A percentile compares a stretch with the other conserved stretches of the same genome.
Conservation (phyloP, 2,329 filamentous ascomycete species). For the Nothomitra cinnamomea region DNA sequence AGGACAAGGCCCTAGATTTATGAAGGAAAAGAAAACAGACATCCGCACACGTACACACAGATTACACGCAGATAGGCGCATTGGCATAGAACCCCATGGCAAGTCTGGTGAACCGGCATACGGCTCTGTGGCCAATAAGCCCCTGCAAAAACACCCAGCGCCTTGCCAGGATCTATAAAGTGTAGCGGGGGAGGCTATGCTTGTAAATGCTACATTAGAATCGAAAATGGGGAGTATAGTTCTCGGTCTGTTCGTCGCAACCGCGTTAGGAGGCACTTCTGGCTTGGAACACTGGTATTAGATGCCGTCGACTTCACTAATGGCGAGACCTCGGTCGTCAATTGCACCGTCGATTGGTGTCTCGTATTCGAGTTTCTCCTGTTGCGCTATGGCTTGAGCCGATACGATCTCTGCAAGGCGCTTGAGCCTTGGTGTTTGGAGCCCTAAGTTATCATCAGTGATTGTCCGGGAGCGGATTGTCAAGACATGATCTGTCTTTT, state of each 20-base stretch:
- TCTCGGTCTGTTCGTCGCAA: background rate
- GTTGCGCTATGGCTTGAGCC: constrained; percentile 87
- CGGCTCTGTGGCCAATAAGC: background rate
- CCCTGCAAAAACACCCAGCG: too few relatives aligned
- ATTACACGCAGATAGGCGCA: background rate
- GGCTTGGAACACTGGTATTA: background rate
- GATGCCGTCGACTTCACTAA: constrained; percentile 30
- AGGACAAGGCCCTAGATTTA: constrained; percentile 2
- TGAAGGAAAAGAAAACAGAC: background rate
- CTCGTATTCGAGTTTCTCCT: constrained; percentile 58
- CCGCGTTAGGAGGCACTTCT: background rate
- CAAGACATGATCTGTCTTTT: background rate
- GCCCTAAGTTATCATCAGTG: constrained; percentile 39
- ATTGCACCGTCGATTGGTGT: constrained; percentile 25
- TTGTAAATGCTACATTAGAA: background rate
- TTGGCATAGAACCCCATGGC: background rate
- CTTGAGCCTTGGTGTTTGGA: constrained; percentile 90
- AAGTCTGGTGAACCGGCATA: background rate
- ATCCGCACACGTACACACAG: background rate
- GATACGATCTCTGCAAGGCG: constrained; percentile 96
- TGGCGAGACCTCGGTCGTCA: constrained; percentile 32
- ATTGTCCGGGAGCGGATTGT: background rate
- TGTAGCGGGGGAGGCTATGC: background rate
- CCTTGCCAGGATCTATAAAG: background rate
- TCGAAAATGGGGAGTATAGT: background rate